Base-by-base conservation (phyloP, 371 early-diverging fungal genomes). In the Mucor piriformis region DNA sequence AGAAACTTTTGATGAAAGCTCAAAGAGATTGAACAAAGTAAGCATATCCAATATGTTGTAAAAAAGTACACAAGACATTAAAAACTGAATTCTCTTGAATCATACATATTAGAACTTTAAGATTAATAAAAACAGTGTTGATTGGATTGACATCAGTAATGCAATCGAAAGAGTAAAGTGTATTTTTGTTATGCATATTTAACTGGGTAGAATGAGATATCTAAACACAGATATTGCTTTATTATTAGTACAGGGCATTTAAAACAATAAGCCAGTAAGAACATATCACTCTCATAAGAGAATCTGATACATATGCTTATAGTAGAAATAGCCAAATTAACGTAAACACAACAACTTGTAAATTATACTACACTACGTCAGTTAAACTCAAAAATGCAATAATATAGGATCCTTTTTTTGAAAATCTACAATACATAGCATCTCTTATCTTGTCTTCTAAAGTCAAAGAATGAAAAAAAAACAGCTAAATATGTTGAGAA, bases 401-500 rank as follows among this genome's bases (percentile, higher is more conserved):
- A 13, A 8, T 34, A 34, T 34, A 44, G 44, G 44, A 43, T 34
- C 24, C 46, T 18, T 44, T 55, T 46, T 21, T 34, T 18, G 33
- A 42, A 25, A 25, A 54, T 11, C 16, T 32, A 24, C 5, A 42
- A 16, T 55, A 55, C 20, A 55, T 55, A 15, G 43, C 44, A 16
- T 34, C 46, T 33, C 34, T 55, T 33, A 16, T 55, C 5, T 46
- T 55, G 55, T 16, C 0, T 21, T 10, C 43, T 11, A 55, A 55
- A 5, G 34, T 46, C 16, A 29, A 46, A 21, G 46, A 20, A 27
- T 55, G 55, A 46, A 55, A 32, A 46, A 7, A 29, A 4, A 46
- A 11, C 25, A n/a, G 55, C 55, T 12, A 46, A 32, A 21, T 46
- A 50, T 40, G 21, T 57, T 25, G 58, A 57, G n/a, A 57, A 50